Percentiles rank a stretch among this genome's conserved stretches.
Conservation (phyloP, 2,329 filamentous ascomycete species). For the Colletotrichum nymphaeae region DNA sequence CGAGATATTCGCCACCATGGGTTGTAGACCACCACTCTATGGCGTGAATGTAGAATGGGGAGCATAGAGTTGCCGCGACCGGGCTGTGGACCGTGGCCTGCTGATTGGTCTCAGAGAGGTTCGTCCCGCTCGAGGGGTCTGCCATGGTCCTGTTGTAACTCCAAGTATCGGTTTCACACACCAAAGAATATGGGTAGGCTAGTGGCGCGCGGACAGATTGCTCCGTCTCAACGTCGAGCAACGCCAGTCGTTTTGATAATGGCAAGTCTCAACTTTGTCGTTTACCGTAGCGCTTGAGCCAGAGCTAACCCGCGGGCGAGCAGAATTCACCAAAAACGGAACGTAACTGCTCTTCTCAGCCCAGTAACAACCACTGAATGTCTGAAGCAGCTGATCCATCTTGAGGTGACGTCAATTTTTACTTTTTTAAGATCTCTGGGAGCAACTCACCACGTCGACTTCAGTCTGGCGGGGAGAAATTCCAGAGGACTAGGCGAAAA, state of each 20-base stretch:
- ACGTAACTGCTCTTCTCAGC: not conserved
- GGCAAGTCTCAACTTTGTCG: not conserved
- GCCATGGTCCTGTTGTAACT: not conserved
- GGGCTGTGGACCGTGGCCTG: not conserved
- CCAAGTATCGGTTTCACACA: slow-evolving; percentile 27
- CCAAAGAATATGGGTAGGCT: not conserved
- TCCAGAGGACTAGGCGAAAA: not conserved
- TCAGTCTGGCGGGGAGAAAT: not conserved
- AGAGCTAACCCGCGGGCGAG: not conserved
- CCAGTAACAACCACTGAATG: not conserved
- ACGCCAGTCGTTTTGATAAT: not conserved
- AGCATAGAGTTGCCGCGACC: not conserved
- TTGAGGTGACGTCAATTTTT: slow-evolving; percentile 24
- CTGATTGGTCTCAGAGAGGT: slow-evolving; percentile 21
- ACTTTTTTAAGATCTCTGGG: slow-evolving; percentile 7
- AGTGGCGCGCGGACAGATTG: slow-evolving; percentile 12
- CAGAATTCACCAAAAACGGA: not conserved
- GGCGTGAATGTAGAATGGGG: not conserved
- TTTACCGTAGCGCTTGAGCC: not conserved
- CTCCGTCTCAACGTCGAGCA: slow-evolving; percentile 17
- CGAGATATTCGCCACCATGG: too few species aligned
- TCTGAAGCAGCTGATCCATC: slow-evolving; percentile 5
- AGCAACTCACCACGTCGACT: not conserved
- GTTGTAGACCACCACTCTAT: not conserved
- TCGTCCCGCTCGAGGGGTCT: slow-evolving; percentile 15